These are phyloP conservation scores for Laetiporus sulphureus DNA, from an alignment of 1,284 basidiomycete species.

Conservation along the genomic window DNA sequence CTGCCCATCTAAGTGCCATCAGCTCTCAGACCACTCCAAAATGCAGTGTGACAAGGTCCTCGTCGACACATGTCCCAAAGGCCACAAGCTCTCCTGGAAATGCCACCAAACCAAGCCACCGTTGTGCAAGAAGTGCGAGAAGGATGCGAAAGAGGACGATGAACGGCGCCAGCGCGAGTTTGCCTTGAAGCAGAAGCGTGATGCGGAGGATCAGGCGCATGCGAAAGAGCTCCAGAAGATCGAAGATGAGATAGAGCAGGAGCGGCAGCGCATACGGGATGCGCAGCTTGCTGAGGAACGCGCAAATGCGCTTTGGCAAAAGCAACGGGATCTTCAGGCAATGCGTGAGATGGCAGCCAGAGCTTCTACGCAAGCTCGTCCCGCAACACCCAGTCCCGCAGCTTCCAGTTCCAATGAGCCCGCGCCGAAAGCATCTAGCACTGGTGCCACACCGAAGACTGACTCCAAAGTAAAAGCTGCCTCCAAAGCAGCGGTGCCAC, in stretches of 20 bases:
- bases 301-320: conserved; percentile 24
- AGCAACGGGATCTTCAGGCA: conserved; percentile 27
- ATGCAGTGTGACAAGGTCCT: conserved; percentile 32
- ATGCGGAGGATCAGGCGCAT: conserved; percentile 27
- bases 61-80: conserved; percentile 27
- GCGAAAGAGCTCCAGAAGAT: conserved; percentile 26
- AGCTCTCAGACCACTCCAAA: conserved; percentile 40
- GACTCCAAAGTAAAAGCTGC: background rate
- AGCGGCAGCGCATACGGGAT: conserved; percentile 22
- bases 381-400: background rate
- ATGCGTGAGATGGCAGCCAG: conserved; percentile 10
- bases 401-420: background rate
- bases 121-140: conserved; percentile 26
- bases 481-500: too few species aligned
- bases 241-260: conserved; percentile 22
- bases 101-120: conserved; percentile 29
- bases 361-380: background rate
- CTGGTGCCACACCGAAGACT: background rate
- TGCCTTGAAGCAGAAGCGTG: conserved; percentile 27
- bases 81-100: conserved; percentile 28
- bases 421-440: background rate
- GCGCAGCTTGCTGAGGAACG: conserved; percentile 22
- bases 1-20: conserved; percentile 53
- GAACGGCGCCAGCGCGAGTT: conserved; percentile 25
- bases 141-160: conserved; percentile 25